Evolutionary conservation across 2,329 filamentous ascomycete genomes (phyloP).

Genomic region (Didymella keratinophila): DNA sequence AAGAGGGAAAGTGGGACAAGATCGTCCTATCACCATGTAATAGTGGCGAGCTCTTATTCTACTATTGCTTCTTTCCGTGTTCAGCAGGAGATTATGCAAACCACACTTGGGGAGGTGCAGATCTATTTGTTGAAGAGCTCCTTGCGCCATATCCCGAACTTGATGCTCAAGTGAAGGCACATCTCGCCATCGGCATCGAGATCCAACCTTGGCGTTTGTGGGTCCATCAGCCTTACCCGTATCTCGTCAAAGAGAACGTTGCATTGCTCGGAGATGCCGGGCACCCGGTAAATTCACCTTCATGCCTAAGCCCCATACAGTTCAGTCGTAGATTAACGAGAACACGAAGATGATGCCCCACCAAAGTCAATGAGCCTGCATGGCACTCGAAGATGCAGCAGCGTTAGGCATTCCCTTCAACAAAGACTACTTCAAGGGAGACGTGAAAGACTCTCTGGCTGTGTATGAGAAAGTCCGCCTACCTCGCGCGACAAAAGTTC

Average conservation of each 20-base stretch:
- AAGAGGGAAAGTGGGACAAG: conserved; percentile 69
- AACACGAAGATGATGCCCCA: conserved; percentile 67
- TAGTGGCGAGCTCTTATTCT: conserved; percentile 68
- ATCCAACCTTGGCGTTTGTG: conserved; percentile 71
- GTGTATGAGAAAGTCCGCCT: conserved; percentile 48
- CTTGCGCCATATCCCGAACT: conserved; percentile 67
- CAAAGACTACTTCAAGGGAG: conserved; percentile 52
- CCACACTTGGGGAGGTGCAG: conserved; percentile 65
- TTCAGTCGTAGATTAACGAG: neutral
- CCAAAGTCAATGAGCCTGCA: conserved; percentile 73
- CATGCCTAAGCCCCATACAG: no score
- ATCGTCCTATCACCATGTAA: conserved; percentile 75
- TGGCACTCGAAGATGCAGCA: conserved; percentile 72
- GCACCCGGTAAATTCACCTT: conserved; percentile 60
- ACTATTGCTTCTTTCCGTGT: conserved; percentile 74
- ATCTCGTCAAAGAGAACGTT: conserved; percentile 60
- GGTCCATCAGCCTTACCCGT: conserved; percentile 69
- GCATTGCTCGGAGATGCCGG: conserved; percentile 72
- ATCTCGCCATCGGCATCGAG: conserved; percentile 68
- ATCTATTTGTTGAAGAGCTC: conserved; percentile 65
- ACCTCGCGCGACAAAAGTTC: conserved; percentile 50
- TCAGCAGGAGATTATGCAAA: conserved; percentile 66
- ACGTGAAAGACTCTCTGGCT: conserved; percentile 41
- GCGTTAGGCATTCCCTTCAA: conserved; percentile 69
- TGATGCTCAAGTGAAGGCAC: conserved; percentile 63